phyloP scores from a whole-genome alignment of 306 rosid species.

The Vigna trinervia region DNA sequence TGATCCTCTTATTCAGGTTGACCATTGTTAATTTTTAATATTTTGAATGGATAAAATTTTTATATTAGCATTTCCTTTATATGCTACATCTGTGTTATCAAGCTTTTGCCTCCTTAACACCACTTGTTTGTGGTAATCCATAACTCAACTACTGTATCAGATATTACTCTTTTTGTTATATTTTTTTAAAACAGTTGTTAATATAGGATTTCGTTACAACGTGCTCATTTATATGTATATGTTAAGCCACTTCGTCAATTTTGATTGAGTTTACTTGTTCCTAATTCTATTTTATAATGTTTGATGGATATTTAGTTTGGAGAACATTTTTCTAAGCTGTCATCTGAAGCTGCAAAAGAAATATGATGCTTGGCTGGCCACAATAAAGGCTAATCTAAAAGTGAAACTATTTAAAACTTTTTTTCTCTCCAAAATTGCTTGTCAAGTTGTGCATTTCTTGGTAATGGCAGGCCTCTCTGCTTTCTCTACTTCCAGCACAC shows the following conservation, averaged over 20 bases:
- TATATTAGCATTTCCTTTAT: slow-evolving; percentile 15
- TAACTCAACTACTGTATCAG: slow-evolving; percentile 23
- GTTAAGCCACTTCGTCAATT: slow-evolving; percentile 15
- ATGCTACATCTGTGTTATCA: slow-evolving; percentile 21
- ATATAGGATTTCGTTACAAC: slow-evolving; percentile 8
- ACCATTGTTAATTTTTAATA: slow-evolving; percentile 27
- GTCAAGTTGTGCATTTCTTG: slow-evolving; percentile 47
- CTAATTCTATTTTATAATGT: slow-evolving; percentile 14
- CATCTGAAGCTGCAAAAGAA: not conserved
- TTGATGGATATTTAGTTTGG: not conserved
- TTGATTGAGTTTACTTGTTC: slow-evolving; percentile 22
- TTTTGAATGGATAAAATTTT: slow-evolving; percentile 32
- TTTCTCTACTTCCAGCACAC: slow-evolving; percentile 83
- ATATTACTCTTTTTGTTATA: not conserved
- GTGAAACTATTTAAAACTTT: not conserved
- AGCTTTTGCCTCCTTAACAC: slow-evolving; percentile 24
- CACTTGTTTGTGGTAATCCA: slow-evolving; percentile 16
- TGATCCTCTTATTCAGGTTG: slow-evolving; percentile 86
- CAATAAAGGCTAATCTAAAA: not conserved
- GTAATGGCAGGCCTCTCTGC: slow-evolving; percentile 81
- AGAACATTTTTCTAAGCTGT: not conserved
- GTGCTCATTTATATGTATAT: slow-evolving; percentile 27
- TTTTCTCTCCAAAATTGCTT: slow-evolving; percentile 24
- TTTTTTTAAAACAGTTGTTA: slow-evolving; percentile 28
- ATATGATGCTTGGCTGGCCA: not conserved